Conservation (phyloP, 139 green algal species). For the Micractinium conductrix region DNA sequence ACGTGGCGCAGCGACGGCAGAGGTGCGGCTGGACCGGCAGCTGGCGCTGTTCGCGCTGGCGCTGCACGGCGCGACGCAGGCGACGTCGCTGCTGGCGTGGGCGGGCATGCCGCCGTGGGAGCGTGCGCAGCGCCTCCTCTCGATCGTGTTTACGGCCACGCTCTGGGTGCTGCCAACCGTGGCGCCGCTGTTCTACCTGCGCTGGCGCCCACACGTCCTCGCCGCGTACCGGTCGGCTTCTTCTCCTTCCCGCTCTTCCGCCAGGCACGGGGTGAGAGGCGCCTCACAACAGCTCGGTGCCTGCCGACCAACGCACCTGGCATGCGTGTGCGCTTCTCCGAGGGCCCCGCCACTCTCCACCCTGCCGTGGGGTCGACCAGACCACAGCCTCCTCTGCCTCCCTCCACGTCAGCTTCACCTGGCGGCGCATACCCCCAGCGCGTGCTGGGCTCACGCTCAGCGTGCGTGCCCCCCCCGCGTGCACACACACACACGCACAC, state of each 20-base stretch:
- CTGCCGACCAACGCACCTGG: too few relatives aligned
- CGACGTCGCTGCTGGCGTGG: constrained; percentile 1
- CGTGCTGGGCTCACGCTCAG: too few relatives aligned
- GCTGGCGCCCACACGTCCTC: background rate
- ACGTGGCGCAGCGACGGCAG: background rate
- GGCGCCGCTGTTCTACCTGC: background rate
- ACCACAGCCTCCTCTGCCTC: too few relatives aligned
- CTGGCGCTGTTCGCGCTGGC: constrained; percentile 6
- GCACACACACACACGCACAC: too few relatives aligned
- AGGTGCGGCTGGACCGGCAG: background rate
- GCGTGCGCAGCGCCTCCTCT: background rate
- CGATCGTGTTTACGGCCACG: background rate
- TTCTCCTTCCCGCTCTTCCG: constrained; percentile 8
- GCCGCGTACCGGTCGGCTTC: background rate
- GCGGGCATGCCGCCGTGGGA: background rate
- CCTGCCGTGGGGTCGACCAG: too few relatives aligned
- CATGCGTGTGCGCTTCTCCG: too few relatives aligned
- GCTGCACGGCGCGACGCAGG: background rate
- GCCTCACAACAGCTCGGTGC: too few relatives aligned
- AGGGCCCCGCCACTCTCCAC: too few relatives aligned
- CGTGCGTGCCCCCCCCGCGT: too few relatives aligned
- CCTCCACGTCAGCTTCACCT: too few relatives aligned
- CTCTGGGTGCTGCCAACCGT: background rate
- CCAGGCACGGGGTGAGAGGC: background rate
- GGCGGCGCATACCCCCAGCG: too few relatives aligned